Conservation (phyloP, 1,284 basidiomycete genomes). For the Amylostereum chailletii region DNA sequence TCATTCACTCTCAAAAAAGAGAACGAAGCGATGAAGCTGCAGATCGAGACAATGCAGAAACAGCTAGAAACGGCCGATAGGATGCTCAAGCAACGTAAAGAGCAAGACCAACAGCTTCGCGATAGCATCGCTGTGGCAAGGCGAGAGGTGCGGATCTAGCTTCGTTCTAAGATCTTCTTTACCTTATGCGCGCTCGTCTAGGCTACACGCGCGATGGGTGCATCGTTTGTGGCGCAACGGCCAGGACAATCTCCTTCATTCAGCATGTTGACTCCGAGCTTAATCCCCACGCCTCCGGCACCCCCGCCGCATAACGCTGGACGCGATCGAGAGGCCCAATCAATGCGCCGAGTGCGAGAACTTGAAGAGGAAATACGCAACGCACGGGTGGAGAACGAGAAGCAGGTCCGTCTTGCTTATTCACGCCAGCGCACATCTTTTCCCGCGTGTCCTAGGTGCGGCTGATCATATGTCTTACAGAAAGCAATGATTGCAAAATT, state of each 20-base stretch:
- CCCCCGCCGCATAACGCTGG: conserved; percentile 38
- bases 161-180: neutral
- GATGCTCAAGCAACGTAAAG: conserved; percentile 56
- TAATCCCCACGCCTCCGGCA: conserved; percentile 37
- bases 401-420: conserved; percentile 46
- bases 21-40: conserved; percentile 50
- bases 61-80: conserved; percentile 52
- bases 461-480: conserved; percentile 30
- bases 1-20: conserved; percentile 50
- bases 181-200: conserved; percentile 18
- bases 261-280: conserved; percentile 41
- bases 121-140: conserved; percentile 73
- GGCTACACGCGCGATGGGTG: conserved; percentile 71
- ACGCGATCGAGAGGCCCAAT: conserved; percentile 58
- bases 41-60: conserved; percentile 47
- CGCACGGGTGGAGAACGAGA: conserved; percentile 69
- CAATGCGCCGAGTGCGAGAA: conserved; percentile 58
- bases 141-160: conserved; percentile 47
- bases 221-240: conserved; percentile 44
- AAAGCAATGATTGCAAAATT: conserved; percentile 78
- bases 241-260: conserved; percentile 36
- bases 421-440: conserved; percentile 1
- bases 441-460: conserved; percentile 9
- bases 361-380: conserved; percentile 71
- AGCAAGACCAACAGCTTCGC: conserved; percentile 67